Percentiles rank a stretch among this genome's conserved stretches.
Evolutionary conservation across 106 monocot species (phyloP).

Genomic region (Apostasia shenzhenica): DNA sequence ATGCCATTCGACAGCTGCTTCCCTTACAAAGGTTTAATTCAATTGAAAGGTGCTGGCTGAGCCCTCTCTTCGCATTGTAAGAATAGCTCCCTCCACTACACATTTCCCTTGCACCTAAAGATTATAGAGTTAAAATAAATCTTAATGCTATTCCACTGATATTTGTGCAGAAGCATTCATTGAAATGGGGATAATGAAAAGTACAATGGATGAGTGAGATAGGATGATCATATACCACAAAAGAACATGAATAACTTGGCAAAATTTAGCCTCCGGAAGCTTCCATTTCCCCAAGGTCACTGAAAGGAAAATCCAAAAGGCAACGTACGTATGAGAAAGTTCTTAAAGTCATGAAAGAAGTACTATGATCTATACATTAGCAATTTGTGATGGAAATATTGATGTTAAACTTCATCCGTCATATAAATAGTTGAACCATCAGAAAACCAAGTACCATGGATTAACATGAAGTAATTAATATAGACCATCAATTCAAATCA

Average conservation of each 20-base stretch:
- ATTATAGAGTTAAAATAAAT: neutral
- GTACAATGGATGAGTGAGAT: neutral
- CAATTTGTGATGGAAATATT: too few relatives aligned
- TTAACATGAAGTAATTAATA: too few relatives aligned
- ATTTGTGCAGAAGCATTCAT: neutral
- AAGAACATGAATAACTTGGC: conserved; percentile 27
- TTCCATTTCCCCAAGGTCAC: conserved; percentile 38
- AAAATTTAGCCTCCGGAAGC: conserved; percentile 39
- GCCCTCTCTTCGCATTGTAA: conserved; percentile 14
- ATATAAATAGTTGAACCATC: too few relatives aligned
- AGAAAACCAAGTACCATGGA: too few relatives aligned
- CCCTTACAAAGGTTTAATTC: conserved; percentile 12
- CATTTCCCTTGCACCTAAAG: neutral
- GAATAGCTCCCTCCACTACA: conserved; percentile 1
- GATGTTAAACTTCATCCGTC: too few relatives aligned
- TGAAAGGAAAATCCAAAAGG: conserved; percentile 3
- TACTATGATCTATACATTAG: neutral
- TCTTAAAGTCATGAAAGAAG: neutral
- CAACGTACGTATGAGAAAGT: neutral
- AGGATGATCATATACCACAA: conserved; percentile 21
- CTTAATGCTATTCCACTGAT: neutral
- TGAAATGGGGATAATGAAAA: neutral
- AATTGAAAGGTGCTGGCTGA: conserved; percentile 5
- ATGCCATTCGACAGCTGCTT: conserved; percentile 56
- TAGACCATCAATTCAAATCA: too few relatives aligned